Evolutionary conservation across 345 rosid genomes (phyloP), one percentile per base, ranked within the genome.

Genomic region (Pelargonium nanum): DNA sequence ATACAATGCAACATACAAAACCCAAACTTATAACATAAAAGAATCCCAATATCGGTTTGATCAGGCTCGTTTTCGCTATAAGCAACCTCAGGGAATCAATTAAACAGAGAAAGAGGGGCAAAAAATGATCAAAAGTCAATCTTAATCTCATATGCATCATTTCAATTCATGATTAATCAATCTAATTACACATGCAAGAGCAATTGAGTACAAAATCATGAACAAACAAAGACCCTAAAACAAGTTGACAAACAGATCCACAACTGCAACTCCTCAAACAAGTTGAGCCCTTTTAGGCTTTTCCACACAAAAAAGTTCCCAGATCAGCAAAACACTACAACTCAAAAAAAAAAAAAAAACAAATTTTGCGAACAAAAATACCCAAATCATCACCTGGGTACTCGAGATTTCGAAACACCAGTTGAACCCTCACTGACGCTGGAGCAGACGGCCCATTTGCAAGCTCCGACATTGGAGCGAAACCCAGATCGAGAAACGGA

Each of bases 401-500:
- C 57, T 77, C 72, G 79, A 69, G 87, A 78, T 68, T 78, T 67
- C 52, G 84, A 75, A 71, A 77, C 77, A 15, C 68, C 58, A 25
- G 61, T 84, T 16, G 85, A 65, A 65, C 82, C 81, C 50, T 69
- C 74, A 57, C 72, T 16, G 63, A 75, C 25, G 77, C 81, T 74
- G 51, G 83, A 82, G 66, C 96, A 87, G 28, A 76, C 67, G 19
- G 84, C 80, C 83, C 83, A 79, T 64, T 62, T 75, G 30, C 71
- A 71, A 45, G 63, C 62, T 67, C 79, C 62, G 59, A 56, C 67
- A 13, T 65, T 70, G 54, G 80, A 66, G 70, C 71, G 67, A 73
- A 81, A 70, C 77, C 89, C 88, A 85, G 84, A 89, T 87, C 89
- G 81, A 73, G 66, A 75, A 71, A 75, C 59, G 56, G 80, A 79